These are phyloP conservation scores for Golubevia pallescens DNA, from an alignment of 1,284 basidiomycete genomes.

Conservation along the genomic window DNA sequence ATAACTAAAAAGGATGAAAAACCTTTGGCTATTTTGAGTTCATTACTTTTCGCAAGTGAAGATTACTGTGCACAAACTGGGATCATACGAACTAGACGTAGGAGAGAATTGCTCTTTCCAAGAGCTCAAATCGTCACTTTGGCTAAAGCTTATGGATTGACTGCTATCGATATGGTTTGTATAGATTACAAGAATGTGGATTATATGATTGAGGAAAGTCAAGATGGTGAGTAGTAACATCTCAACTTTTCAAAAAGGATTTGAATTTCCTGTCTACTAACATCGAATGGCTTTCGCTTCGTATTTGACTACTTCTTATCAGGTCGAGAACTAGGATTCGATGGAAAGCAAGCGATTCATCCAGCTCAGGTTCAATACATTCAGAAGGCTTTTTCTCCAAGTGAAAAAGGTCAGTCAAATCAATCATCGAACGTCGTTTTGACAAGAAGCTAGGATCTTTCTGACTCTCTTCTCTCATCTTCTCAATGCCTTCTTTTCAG, in stretches of 20 bases:
- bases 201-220: too few relatives aligned
- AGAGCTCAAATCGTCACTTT: slow-evolving; percentile 83
- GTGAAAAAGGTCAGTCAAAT: slow-evolving; percentile 71
- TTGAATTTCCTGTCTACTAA: too few relatives aligned
- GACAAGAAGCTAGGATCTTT: too few relatives aligned
- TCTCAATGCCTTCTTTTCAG: slow-evolving; percentile 13
- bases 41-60: too few relatives aligned
- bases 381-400: slow-evolving; percentile 80
- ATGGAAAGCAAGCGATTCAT: slow-evolving; percentile 82
- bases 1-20: background rate
- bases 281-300: too few relatives aligned
- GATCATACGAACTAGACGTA: slow-evolving; percentile 77
- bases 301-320: too few relatives aligned
- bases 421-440: too few relatives aligned
- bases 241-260: too few relatives aligned
- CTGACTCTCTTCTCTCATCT: background rate
- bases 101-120: slow-evolving; percentile 80
- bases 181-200: too few relatives aligned
- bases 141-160: slow-evolving; percentile 81
- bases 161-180: slow-evolving; percentile 85
- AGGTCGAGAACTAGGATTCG: slow-evolving; percentile 46
- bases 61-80: slow-evolving; percentile 78
- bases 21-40: too few relatives aligned
- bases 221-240: too few relatives aligned
- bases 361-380: slow-evolving; percentile 82